A percentile compares a stretch with the other conserved stretches of the same genome.
These are phyloP conservation scores for Pachysandra terminalis DNA, from an alignment of 164 flowering plant species.

Conservation along the genomic window DNA sequence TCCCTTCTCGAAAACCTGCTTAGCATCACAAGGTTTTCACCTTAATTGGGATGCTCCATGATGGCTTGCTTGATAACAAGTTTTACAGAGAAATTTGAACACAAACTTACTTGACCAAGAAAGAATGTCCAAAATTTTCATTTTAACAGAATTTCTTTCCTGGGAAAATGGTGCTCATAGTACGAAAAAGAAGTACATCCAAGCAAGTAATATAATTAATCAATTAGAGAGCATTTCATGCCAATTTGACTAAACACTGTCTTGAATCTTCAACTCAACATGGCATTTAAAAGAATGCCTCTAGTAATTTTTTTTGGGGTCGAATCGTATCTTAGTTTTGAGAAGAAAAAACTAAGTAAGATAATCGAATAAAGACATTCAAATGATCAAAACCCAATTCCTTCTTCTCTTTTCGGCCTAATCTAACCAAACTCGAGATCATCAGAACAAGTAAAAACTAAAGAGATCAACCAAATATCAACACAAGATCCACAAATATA, in stretches of 20 bases:
- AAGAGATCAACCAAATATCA: background rate
- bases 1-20: background rate
- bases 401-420: background rate
- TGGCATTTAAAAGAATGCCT: background rate
- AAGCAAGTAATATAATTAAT: background rate
- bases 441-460: background rate
- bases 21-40: too few species aligned
- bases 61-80: too few species aligned
- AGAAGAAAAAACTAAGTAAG: too few species aligned
- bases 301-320: too few species aligned
- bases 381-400: background rate
- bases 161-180: background rate
- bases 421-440: background rate
- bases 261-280: background rate
- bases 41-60: background rate
- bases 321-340: too few species aligned
- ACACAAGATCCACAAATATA: slow-evolving; percentile 1
- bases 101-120: background rate
- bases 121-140: background rate
- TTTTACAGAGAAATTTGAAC: background rate
- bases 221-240: background rate
- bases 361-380: too few species aligned
- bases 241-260: background rate
- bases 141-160: background rate
- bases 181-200: background rate